Percentiles rank a stretch among this genome's conserved stretches.
These are phyloP conservation scores for Hypomyces rosellus DNA, from an alignment of 2,329 filamentous ascomycete species.

Conservation along the genomic window DNA sequence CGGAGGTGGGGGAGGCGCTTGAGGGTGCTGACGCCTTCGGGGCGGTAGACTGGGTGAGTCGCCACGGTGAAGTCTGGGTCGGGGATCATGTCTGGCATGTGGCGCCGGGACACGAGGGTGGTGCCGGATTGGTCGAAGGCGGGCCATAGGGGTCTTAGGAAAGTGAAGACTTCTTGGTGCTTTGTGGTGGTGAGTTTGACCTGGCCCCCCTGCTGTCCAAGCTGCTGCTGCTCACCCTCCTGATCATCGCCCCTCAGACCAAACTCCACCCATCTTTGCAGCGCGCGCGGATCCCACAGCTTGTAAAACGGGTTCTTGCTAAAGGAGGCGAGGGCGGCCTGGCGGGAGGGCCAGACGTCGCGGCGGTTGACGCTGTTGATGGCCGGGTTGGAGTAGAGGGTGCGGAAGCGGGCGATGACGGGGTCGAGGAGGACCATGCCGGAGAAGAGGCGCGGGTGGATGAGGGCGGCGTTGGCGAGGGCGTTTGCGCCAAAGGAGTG, in stretches of 20 bases:
- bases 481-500: conserved; percentile 83
- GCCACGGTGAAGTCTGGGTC: conserved; percentile 41
- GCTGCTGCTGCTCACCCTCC: too few relatives aligned
- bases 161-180: conserved; percentile 74
- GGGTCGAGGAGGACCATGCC: conserved; percentile 78
- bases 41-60: conserved; percentile 50
- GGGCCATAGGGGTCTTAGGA: conserved; percentile 55
- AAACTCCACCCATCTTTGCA: conserved; percentile 55
- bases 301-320: conserved; percentile 63
- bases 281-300: conserved; percentile 72
- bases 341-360: conserved; percentile 74
- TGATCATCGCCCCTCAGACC: conserved; percentile 66
- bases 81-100: conserved; percentile 42
- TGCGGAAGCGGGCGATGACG: conserved; percentile 54
- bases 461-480: conserved; percentile 63
- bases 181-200: conserved; percentile 77
- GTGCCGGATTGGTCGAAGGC: conserved; percentile 34
- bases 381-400: conserved; percentile 36
- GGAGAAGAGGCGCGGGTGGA: conserved; percentile 75
- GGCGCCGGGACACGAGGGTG: conserved; percentile 32
- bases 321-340: conserved; percentile 62
- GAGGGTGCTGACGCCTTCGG: conserved; percentile 55
- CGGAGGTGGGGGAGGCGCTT: conserved; percentile 52
- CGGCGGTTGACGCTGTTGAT: conserved; percentile 63
- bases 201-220: conserved; percentile 28